Percentiles rank a stretch among this genome's conserved stretches.
These are phyloP conservation scores for Baorangia bicolor DNA, from an alignment of 768 basidiomycete genomes.

Conservation along the genomic window DNA sequence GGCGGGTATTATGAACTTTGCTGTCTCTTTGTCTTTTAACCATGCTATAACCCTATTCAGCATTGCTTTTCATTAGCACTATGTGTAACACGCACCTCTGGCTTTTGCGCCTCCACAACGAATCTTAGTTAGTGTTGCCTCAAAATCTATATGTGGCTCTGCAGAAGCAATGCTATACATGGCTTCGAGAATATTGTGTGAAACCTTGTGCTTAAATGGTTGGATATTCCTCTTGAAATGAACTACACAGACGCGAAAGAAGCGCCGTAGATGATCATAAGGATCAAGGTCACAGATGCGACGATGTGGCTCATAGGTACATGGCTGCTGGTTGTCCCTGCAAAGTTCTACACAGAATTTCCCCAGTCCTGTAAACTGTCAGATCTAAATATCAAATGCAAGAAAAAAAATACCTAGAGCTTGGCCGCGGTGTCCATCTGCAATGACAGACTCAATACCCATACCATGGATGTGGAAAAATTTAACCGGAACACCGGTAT, in stretches of 20 bases:
- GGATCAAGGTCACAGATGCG: not conserved
- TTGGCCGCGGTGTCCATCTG: constrained; percentile 6
- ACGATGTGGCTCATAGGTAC: not conserved
- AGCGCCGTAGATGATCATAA: not conserved
- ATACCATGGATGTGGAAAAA: not conserved
- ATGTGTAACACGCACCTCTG: not conserved
- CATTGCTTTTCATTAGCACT: not conserved
- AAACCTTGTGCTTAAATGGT: not conserved
- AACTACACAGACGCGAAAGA: not conserved
- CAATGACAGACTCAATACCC: constrained; percentile 2
- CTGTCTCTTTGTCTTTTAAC: not conserved
- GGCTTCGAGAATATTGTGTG: not conserved
- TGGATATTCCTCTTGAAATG: constrained; percentile 1
- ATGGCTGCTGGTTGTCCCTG: not conserved
- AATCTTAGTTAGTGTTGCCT: not conserved
- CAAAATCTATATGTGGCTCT: not conserved
- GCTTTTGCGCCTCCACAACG: not conserved
- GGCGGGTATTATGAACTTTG: not conserved
- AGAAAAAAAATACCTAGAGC: not conserved
- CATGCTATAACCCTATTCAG: not conserved
- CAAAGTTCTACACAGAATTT: constrained; percentile 6
- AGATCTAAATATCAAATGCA: not conserved
- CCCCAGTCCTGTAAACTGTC: not conserved
- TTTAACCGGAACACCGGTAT: too few relatives aligned
- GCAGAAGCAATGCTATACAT: constrained; percentile 3